Evolutionary conservation across 2,329 filamentous ascomycete genomes (phyloP), one percentile per base, ranked within the genome.

Genomic region (Lecanosticta acicola): DNA sequence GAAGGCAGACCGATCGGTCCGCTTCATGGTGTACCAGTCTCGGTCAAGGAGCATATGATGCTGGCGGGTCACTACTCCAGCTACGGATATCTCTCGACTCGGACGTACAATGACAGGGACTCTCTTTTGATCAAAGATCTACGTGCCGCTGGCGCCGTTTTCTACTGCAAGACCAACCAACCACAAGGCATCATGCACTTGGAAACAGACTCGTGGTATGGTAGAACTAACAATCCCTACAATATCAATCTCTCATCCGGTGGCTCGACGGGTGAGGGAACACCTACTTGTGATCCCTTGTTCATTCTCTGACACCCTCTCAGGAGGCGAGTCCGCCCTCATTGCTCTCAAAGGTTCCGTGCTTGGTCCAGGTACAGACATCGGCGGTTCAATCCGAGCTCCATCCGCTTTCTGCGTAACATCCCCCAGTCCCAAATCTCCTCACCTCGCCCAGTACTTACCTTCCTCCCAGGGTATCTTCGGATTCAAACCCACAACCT

Each of bases 341-440:
- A 57, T 83, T 18, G 75, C 74, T 4, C 73, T 83, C 68, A 70
- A 72, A 21, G 80, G 79, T 0, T 75, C 69, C 20, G 69, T 79
- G 42, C 57, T 84, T 1, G 81, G 81, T 0, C 69, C 83, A 13
- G 79, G 78, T 0, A 83, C 80, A 0, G 81, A 84, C 62, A 72
- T 83, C 38, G 75, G 72, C 0, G 74, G 74, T 2, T 71, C 67
- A 43, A 82, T 93, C 59, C 80, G 82, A 58, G 93, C 95, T 62
- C 90, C 85, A 65, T 85, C 94, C 46, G 90, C 94, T 57, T 91
- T 89, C 68, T 29, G 7, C 7, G 24, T 29, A 29, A 29, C 19
- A 19, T 21, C 19, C 17, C 35, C 37, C 14, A 16, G 8, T 17
- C 14, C 14, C 4, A 8, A 38, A 20, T 19, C 14, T 19, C 10